Base-by-base conservation (phyloP, 2,329 filamentous ascomycete species). In the Neopestalotiopsis sp. region DNA sequence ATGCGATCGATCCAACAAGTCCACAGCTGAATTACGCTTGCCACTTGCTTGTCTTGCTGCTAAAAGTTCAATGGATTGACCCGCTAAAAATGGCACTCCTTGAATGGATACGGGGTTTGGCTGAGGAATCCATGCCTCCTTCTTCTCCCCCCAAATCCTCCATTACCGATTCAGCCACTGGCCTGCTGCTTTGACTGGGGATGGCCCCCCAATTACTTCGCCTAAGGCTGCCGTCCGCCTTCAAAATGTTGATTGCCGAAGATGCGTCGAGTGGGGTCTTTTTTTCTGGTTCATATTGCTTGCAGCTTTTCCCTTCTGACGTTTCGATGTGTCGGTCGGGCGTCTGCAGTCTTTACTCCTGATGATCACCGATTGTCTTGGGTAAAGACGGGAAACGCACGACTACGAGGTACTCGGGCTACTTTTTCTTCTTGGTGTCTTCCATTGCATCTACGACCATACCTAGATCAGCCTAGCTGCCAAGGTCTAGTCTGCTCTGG, bases 401-500 rank as follows among this genome's bases (percentile, higher is more conserved):
- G 65, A 24, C 58, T 38, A 24, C 45, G 1, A 28, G 24, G 24
- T 28, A 28, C 24, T 28, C 24, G 24, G 24, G 20, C 17, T 17
- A n/a, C 45, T 52, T 20, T 52, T 52, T 57, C 60, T 67, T 67
- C 65, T 67, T 60, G 52, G 65, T 60, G 65, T 42, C 65, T 67
- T 67, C 65, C 20, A 59, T 67, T 60, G 65, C 65, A 59, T 17
- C 52, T 9, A 42, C 34, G 30, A 20, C 65, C 42, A 67, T 24
- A 20, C 65, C 38, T 24, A 32, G 34, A 34, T 24, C 2, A 60
- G 65, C 28, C 24, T 40, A 59, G 32, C 58, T 20, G 14, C 52
- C 12, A 20, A 40, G 10, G 42, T 9, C 20, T 17, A 52, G 3
- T 34, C 13, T 17, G 4, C 28, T 9, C 14, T 17, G 32, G 3